phyloP scores from a whole-genome alignment of 2,329 filamentous ascomycete species.

The Sarocladiaceae sp. region DNA sequence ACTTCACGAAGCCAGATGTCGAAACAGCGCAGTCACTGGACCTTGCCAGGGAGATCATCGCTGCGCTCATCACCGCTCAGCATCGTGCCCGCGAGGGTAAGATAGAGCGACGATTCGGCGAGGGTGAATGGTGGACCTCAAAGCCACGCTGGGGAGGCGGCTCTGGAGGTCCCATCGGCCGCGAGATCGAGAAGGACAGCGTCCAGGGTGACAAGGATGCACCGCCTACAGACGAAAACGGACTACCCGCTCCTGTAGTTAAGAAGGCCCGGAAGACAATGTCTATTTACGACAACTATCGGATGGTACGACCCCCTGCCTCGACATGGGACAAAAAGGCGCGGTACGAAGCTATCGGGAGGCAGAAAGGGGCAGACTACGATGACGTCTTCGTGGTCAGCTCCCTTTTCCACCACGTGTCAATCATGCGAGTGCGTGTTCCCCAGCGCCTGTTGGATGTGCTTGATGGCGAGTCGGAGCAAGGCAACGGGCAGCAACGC shows the following conservation, averaged over 20 bases:
- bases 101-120: constrained; percentile 49
- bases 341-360: constrained; percentile 51
- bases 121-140: constrained; percentile 56
- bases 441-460: constrained; percentile 46
- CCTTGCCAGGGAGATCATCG: constrained; percentile 53
- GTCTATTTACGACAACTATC: constrained; percentile 57
- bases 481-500: constrained; percentile 22
- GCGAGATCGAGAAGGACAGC: constrained; percentile 47
- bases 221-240: constrained; percentile 20
- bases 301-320: constrained; percentile 52
- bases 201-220: constrained; percentile 41
- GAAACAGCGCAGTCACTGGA: constrained; percentile 56
- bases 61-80: constrained; percentile 56
- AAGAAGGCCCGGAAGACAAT: constrained; percentile 50
- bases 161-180: constrained; percentile 54
- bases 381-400: constrained; percentile 59
- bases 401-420: constrained; percentile 56
- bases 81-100: constrained; percentile 54
- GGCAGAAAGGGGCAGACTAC: constrained; percentile 36
- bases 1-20: constrained; percentile 37
- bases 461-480: constrained; percentile 39
- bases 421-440: constrained; percentile 52
- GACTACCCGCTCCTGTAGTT: constrained; percentile 17
- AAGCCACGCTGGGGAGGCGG: constrained; percentile 58
- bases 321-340: constrained; percentile 56